A percentile compares a stretch with the other conserved stretches of the same genome.
Conservation (phyloP, 108 stramenopile genomes). For the Fragilaria crotonensis region DNA sequence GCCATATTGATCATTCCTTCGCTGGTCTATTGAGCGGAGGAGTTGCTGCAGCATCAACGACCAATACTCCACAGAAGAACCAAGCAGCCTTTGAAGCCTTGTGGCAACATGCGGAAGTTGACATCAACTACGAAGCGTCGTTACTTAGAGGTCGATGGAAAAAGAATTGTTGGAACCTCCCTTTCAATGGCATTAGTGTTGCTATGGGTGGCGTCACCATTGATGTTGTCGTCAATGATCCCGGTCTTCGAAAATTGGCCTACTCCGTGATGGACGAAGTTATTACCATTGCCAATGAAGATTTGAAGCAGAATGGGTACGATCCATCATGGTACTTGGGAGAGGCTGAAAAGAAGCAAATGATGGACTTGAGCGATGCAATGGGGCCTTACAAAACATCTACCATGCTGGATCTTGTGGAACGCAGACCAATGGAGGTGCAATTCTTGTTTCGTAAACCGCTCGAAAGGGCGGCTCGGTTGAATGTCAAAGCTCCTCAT, state of each 20-base stretch:
- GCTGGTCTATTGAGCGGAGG: slow-evolving; percentile 53
- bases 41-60: slow-evolving; percentile 16
- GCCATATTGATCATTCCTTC: slow-evolving; percentile 55
- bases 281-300: slow-evolving; percentile 72
- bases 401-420: slow-evolving; percentile 71
- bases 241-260: slow-evolving; percentile 56
- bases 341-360: slow-evolving; percentile 36
- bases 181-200: slow-evolving; percentile 79
- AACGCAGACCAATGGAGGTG: slow-evolving; percentile 77
- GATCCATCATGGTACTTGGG: slow-evolving; percentile 12
- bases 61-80: slow-evolving; percentile 12
- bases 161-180: slow-evolving; percentile 83
- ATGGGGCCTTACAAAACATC: slow-evolving; percentile 80
- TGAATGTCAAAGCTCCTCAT: slow-evolving; percentile 56
- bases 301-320: slow-evolving; percentile 37
- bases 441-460: slow-evolving; percentile 71
- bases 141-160: slow-evolving; percentile 67
- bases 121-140: slow-evolving; percentile 48
- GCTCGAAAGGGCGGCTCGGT: slow-evolving; percentile 46
- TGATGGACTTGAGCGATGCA: slow-evolving; percentile 57
- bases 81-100: slow-evolving; percentile 46
- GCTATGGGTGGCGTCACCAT: slow-evolving; percentile 86
- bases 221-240: slow-evolving; percentile 72
- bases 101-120: slow-evolving; percentile 44
- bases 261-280: slow-evolving; percentile 71